Conservation (phyloP, 140 eudicot genomes). For the Artemisia princeps region DNA sequence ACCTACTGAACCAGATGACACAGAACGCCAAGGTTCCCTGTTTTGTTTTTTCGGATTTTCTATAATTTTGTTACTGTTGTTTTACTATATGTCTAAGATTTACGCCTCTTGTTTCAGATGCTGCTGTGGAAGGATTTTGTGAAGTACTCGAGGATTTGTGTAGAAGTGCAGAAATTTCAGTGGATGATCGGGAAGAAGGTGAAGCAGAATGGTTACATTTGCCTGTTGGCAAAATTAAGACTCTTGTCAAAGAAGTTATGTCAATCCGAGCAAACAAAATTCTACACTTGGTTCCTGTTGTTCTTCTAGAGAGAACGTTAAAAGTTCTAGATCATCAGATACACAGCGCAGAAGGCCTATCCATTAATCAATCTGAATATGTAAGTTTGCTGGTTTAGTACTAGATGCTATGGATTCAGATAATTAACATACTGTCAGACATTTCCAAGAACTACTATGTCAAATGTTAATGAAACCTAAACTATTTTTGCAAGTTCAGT, state of each 20-base stretch:
- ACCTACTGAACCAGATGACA: constrained; percentile 46
- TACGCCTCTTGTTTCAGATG: constrained; percentile 43
- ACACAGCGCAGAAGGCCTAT: constrained; percentile 84
- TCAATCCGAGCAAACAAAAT: constrained; percentile 52
- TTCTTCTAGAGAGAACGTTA: constrained; percentile 51
- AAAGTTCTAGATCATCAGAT: constrained; percentile 80
- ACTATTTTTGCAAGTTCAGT: too few relatives aligned
- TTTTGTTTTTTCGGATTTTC: constrained; percentile 11
- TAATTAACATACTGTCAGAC: too few relatives aligned
- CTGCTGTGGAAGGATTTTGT: constrained; percentile 54
- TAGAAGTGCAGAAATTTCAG: constrained; percentile 60
- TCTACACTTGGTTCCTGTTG: constrained; percentile 73
- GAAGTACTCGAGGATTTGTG: constrained; percentile 68
- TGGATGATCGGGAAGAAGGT: constrained; percentile 76
- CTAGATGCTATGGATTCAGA: constrained; percentile 1
- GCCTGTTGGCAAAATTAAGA: constrained; percentile 54
- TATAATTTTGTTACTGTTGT: neutral
- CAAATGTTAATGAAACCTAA: too few relatives aligned
- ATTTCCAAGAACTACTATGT: too few relatives aligned
- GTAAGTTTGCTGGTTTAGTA: constrained; percentile 44
- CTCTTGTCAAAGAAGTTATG: constrained; percentile 66
- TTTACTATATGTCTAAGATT: constrained; percentile 15
- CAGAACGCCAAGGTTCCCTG: constrained; percentile 56
- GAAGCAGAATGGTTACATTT: constrained; percentile 77
- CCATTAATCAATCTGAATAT: constrained; percentile 67